Base-by-base conservation (phyloP, 139 green algal species). In the Coccomyxa sp. region DNA sequence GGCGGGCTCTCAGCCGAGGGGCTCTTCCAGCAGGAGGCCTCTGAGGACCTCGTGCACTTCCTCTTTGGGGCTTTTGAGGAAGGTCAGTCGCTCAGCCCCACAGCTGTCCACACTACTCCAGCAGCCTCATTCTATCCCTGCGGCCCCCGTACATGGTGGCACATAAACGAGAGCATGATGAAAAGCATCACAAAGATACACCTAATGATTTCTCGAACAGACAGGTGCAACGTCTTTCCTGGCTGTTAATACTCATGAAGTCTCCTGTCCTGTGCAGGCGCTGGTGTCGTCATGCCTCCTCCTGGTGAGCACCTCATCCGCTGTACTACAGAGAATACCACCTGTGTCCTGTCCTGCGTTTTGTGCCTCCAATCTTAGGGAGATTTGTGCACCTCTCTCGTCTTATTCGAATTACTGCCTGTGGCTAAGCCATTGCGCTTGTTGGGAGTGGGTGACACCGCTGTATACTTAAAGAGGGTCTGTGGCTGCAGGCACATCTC, bases 51-150 rank as follows among this genome's bases (percentile, higher is more conserved):
- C 35, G 80, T 84, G 29, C 70, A 77, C 35, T 84, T 75, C 54
- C 54, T 84, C 68, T 58, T 81, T 18, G 76, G 76, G 8, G 41
- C 58, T 18, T 81, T 84, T 31, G 75, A 84, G 39, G 75, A 84
- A 39, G 33, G 79, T 82, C 16, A n/a, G 38, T 24, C 4, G 33
- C 14, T 34, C 33, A 36, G 64, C 64, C 64, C 64, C 33, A 14
- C n/a, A 6, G 2, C 29, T 71, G 64, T 71, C n/a, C n/a, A 10
- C 7, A 29, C 14, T 58, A 12, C 14, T 58, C 44, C 44, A 58
- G 44, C 44, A 58, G 12, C 14, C 12, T 58, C 16, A 29, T 12
- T 58, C 16, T 12, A 29, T 12, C 44, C 44, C 44, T 58, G 44
- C 12, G 44, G 44, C 16, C 16, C 44, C 12, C 14, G 44, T 58